A percentile compares a stretch with the other conserved stretches of the same genome.
phyloP scores from a whole-genome alignment of 169 alveolate species.

The Plasmodium cynomolgi region DNA sequence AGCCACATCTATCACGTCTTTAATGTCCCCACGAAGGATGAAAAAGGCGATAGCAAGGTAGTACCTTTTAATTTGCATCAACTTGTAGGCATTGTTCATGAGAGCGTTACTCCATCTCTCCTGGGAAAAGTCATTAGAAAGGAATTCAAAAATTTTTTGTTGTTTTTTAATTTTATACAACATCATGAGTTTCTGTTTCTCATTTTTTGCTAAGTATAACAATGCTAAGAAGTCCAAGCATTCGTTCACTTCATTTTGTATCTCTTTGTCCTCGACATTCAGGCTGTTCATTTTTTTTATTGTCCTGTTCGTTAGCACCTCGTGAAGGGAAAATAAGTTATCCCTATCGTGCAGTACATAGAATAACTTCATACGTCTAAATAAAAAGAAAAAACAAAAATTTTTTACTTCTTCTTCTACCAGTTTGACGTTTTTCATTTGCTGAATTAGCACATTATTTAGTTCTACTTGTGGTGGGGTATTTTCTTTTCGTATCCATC shows the following conservation, averaged over 20 bases:
- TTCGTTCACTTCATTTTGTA: constrained; percentile 51
- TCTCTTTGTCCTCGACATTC: constrained; percentile 63
- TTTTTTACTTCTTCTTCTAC: background rate
- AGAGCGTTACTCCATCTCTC: constrained; percentile 67
- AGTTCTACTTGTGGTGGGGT: background rate
- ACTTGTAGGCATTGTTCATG: constrained; percentile 65
- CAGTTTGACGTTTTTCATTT: background rate
- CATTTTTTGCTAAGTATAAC: constrained; percentile 68
- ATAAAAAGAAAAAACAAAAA: constrained; percentile 17
- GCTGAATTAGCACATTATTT: background rate
- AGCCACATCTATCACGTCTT: constrained; percentile 60
- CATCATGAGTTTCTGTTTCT: constrained; percentile 50
- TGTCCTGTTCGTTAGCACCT: constrained; percentile 29
- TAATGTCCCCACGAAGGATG: constrained; percentile 53
- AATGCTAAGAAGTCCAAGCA: constrained; percentile 76
- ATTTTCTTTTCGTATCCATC: background rate
- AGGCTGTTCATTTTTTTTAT: constrained; percentile 61
- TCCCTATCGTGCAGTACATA: background rate
- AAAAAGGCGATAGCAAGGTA: constrained; percentile 71
- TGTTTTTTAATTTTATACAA: constrained; percentile 70
- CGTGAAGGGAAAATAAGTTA: constrained; percentile 15
- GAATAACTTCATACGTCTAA: constrained; percentile 25
- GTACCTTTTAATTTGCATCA: constrained; percentile 73
- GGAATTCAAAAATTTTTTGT: constrained; percentile 40
- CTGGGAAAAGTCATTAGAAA: constrained; percentile 31